Conservation (phyloP, 352 stramenopile genomes). For the Phytopythium sindhum region DNA sequence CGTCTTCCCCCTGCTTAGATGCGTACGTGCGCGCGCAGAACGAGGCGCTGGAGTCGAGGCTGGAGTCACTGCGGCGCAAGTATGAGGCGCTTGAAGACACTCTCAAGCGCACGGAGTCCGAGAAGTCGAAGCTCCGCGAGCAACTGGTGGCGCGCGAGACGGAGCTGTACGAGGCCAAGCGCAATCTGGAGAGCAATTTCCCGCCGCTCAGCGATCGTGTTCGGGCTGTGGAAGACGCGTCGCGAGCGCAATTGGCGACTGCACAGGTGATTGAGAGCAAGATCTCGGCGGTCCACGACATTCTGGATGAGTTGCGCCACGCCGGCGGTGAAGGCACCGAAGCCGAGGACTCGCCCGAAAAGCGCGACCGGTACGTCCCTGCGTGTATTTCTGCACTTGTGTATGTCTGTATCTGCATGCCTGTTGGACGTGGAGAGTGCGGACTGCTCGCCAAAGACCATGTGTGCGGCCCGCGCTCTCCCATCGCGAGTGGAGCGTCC, state of each 20-base stretch:
- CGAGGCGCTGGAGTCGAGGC: constrained; percentile 24
- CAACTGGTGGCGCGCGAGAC: constrained; percentile 45
- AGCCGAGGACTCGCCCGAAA: constrained; percentile 47
- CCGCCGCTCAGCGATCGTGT: constrained; percentile 23
- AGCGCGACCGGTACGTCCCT: constrained; percentile 39
- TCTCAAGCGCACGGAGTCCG: constrained; percentile 23
- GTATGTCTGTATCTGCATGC: constrained; percentile 7
- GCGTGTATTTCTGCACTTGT: constrained; percentile 5
- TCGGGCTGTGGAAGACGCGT: constrained; percentile 34
- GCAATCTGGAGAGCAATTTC: constrained; percentile 19
- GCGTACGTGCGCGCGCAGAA: constrained; percentile 24
- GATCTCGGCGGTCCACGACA: constrained; percentile 55
- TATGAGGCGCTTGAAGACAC: constrained; percentile 27
- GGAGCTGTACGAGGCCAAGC: constrained; percentile 36
- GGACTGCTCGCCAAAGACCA: neutral
- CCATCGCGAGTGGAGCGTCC: constrained; percentile 2
- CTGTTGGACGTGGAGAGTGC: constrained; percentile 6
- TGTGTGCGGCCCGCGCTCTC: neutral
- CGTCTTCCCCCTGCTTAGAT: constrained; percentile 10
- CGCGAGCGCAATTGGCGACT: constrained; percentile 22
- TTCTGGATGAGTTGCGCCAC: constrained; percentile 55
- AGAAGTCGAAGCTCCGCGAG: constrained; percentile 30
- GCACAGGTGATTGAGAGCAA: constrained; percentile 49
- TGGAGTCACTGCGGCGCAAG: constrained; percentile 18
- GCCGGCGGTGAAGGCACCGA: constrained; percentile 45